A percentile compares a stretch with the other conserved stretches of the same genome.
Evolutionary conservation across 2,329 filamentous ascomycete genomes (phyloP).

Genomic region (Pyrenophora graminea): DNA sequence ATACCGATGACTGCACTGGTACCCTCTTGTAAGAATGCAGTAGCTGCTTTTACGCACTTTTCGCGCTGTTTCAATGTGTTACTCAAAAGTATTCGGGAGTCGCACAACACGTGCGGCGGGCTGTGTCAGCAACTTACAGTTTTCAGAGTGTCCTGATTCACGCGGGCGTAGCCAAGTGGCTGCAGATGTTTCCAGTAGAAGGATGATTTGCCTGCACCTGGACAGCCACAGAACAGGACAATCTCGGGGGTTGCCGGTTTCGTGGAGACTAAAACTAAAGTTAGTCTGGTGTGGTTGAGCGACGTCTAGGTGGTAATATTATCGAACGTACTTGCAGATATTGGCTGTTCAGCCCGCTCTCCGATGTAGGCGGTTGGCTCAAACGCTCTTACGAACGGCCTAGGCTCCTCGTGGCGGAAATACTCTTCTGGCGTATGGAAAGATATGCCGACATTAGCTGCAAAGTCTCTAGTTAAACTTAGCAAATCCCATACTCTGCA

Average conservation of each 20-base stretch:
- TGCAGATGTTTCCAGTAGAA: constrained; percentile 81
- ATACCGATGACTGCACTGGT: constrained; percentile 77
- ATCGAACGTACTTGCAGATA: constrained; percentile 40
- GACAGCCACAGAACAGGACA: constrained; percentile 84
- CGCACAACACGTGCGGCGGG: constrained; percentile 30
- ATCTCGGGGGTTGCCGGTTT: constrained; percentile 72
- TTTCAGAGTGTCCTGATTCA: constrained; percentile 91
- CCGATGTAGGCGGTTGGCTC: constrained; percentile 60
- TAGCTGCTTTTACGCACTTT: constrained; percentile 72
- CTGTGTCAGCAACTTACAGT: constrained; percentile 53
- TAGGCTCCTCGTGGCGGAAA: constrained; percentile 71
- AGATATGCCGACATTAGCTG: constrained; percentile 76
- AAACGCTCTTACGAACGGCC: constrained; percentile 71
- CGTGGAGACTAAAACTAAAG: constrained; percentile 47
- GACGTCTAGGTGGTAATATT: constrained; percentile 15
- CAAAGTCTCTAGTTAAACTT: constrained; percentile 65
- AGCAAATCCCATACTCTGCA: constrained; percentile 11
- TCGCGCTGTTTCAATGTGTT: constrained; percentile 55
- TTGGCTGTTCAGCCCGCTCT: constrained; percentile 29
- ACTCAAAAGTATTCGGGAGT: constrained; percentile 33
- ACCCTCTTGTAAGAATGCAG: constrained; percentile 65
- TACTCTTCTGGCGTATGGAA: constrained; percentile 92
- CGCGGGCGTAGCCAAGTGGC: constrained; percentile 76
- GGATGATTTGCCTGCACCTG: constrained; percentile 88
- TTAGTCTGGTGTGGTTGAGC: constrained; percentile 24